These are phyloP conservation scores for Bassia scoparia DNA, from an alignment of 148 eudicot species.

Conservation along the genomic window DNA sequence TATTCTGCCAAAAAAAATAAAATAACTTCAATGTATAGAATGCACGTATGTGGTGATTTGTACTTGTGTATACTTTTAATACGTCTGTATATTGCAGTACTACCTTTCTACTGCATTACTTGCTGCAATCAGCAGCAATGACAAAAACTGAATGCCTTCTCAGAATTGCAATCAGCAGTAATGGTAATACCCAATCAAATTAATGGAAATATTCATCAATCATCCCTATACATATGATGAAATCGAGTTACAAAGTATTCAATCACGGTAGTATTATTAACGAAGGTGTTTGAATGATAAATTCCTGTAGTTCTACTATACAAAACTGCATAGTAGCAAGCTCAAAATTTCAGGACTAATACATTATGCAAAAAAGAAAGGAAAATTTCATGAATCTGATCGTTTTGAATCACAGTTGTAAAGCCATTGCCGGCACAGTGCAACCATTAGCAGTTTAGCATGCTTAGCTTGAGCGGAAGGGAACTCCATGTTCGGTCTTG, in stretches of 20 bases:
- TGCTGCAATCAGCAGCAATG: neutral
- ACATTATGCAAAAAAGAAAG: neutral
- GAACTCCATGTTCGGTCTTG: too few relatives aligned
- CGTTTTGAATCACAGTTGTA: neutral
- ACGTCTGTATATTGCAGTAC: too few relatives aligned
- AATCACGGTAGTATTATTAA: neutral
- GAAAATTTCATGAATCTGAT: neutral
- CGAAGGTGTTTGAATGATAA: neutral
- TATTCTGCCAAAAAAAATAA: too few relatives aligned
- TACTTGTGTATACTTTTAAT: too few relatives aligned
- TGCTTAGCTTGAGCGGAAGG: too few relatives aligned
- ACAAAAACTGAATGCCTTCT: neutral
- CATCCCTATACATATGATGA: neutral
- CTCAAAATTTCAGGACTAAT: neutral
- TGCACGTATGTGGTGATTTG: too few relatives aligned
- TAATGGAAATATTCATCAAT: neutral
- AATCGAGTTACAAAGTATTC: neutral
- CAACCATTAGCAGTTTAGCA: neutral
- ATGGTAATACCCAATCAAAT: too few relatives aligned
- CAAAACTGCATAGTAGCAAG: conserved; percentile 4
- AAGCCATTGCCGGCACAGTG: neutral
- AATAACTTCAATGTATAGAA: too few relatives aligned
- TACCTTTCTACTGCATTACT: neutral
- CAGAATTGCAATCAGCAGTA: too few relatives aligned
- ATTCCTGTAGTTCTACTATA: conserved; percentile 9